A percentile compares a stretch with the other conserved stretches of the same genome.
Evolutionary conservation across 805 yeast genomes (phyloP).

Genomic region (Spencermartinsiella europaea): DNA sequence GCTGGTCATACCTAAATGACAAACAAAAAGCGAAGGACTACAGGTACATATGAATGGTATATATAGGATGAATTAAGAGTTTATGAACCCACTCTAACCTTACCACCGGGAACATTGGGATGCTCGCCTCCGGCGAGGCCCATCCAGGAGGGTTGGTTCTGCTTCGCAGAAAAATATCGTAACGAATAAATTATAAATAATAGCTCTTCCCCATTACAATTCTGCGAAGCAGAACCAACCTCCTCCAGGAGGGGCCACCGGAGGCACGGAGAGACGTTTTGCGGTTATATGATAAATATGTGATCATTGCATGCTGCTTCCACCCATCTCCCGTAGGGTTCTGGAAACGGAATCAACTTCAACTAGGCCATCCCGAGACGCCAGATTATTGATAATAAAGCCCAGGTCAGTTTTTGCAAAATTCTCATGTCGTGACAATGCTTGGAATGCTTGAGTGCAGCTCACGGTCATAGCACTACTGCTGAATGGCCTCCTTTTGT

Average conservation of each 20-base stretch:
- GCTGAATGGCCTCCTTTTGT: neutral
- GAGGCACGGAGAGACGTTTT: too few species aligned
- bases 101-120: too few species aligned
- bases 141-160: neutral
- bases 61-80: neutral
- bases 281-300: too few species aligned
- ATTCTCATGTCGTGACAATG: slow-evolving; percentile 63
- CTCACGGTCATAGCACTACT: slow-evolving; percentile 54
- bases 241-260: too few species aligned
- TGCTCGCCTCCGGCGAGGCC: slow-evolving; percentile 1
- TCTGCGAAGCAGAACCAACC: too few species aligned
- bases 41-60: neutral
- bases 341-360: slow-evolving; percentile 72
- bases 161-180: neutral
- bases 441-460: slow-evolving; percentile 72
- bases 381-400: slow-evolving; percentile 57
- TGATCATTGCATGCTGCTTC: too few species aligned
- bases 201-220: too few species aligned
- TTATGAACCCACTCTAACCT: neutral
- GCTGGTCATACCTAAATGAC: slow-evolving; percentile 21
- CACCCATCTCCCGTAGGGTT: slow-evolving; percentile 37
- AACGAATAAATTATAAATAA: too few species aligned
- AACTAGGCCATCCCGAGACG: slow-evolving; percentile 54
- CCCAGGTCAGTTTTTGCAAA: slow-evolving; percentile 60
- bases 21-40: slow-evolving; percentile 11